These are phyloP conservation scores for Tricholoma sp. DNA, from an alignment of 768 basidiomycete genomes.

Conservation along the genomic window DNA sequence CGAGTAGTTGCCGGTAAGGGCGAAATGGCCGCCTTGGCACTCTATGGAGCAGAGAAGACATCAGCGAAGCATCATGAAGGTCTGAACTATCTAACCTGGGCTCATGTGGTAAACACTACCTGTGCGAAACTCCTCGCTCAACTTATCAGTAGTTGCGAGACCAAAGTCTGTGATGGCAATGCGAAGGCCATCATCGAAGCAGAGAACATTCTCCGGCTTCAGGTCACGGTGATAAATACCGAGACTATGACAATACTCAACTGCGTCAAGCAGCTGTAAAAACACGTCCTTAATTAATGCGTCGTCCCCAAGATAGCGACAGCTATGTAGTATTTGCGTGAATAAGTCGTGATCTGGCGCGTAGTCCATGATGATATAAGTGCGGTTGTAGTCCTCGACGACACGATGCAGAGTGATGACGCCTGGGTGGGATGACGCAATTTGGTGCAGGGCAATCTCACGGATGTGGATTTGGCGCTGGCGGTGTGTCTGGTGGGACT, in stretches of 20 bases:
- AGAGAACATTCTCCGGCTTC: conserved; percentile 96
- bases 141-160: conserved; percentile 81
- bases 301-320: conserved; percentile 82
- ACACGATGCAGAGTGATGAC: conserved; percentile 90
- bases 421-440: conserved; percentile 69
- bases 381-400: conserved; percentile 75
- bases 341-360: conserved; percentile 90
- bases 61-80: conserved; percentile 7
- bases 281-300: conserved; percentile 85
- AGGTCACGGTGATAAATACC: conserved; percentile 96
- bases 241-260: conserved; percentile 86
- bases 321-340: conserved; percentile 77
- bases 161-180: conserved; percentile 96
- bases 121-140: conserved; percentile 87
- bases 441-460: conserved; percentile 80
- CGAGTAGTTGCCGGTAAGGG: conserved; percentile 68
- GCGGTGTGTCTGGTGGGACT: conserved; percentile 42
- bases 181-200: conserved; percentile 71
- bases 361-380: conserved; percentile 93
- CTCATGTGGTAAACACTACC: conserved; percentile 98
- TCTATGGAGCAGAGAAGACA: conserved; percentile 44
- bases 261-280: conserved; percentile 89
- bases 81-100: conserved; percentile 53
- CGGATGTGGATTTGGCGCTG: conserved; percentile 80
- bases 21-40: conserved; percentile 77